Percentiles rank a stretch among this genome's conserved stretches.
Conservation (phyloP, 345 rosid genomes). For the Syzygium aromaticum region DNA sequence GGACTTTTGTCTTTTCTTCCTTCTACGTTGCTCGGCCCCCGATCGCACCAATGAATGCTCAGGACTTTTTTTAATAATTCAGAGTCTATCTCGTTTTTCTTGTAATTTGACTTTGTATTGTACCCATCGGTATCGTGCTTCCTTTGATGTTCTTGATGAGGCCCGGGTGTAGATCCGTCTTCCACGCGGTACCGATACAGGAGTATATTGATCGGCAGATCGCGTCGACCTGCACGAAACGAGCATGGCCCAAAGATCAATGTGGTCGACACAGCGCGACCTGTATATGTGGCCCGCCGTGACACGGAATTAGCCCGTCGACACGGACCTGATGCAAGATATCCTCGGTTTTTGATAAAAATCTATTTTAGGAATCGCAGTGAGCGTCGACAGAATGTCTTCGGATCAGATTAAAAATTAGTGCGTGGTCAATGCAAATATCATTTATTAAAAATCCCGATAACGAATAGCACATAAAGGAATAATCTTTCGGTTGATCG, state of each 20-base stretch:
- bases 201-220: not conserved
- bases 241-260: not conserved
- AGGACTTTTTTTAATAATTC: not conserved
- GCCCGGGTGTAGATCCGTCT: not conserved
- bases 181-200: too few species aligned
- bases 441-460: not conserved
- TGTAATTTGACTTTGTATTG: too few species aligned
- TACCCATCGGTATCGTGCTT: rapidly evolving
- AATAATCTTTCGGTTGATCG: not conserved
- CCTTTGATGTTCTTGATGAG: rapidly evolving
- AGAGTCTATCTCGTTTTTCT: not conserved
- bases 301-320: not conserved
- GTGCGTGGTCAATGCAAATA: not conserved
- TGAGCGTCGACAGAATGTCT: rapidly evolving
- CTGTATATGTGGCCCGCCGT: too few species aligned
- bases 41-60: not conserved
- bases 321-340: rapidly evolving
- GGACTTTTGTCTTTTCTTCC: not conserved
- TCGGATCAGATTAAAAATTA: not conserved
- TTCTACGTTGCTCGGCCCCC: not conserved
- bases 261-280: too few species aligned
- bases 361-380: rapidly evolving
- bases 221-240: rapidly evolving
- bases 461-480: rapidly evolving
- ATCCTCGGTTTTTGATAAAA: not conserved